These are phyloP conservation scores for Aurantiochytrium sp. DNA, from an alignment of 108 stramenopile genomes.

Conservation along the genomic window DNA sequence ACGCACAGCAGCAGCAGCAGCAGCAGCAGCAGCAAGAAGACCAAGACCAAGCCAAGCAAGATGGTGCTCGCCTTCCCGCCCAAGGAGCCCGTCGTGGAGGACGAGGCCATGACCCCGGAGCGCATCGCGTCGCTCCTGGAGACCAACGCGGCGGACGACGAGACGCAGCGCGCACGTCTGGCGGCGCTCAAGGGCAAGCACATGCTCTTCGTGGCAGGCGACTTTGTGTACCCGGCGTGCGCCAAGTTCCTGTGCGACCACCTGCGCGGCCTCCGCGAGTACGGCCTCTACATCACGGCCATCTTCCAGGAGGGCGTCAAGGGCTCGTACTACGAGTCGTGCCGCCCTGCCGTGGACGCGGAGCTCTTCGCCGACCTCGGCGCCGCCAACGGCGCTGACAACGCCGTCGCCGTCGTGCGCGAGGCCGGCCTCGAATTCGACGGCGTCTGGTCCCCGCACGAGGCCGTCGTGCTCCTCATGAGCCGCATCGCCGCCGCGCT, in stretches of 20 bases:
- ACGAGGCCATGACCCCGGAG: background rate
- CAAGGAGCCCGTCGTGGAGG: background rate
- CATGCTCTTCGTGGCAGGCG: background rate
- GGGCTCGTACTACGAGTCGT: background rate
- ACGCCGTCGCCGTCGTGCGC: background rate
- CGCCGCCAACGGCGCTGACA: conserved; percentile 22
- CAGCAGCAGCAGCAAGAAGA: too few relatives aligned
- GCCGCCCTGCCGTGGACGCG: background rate
- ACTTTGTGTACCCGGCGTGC: conserved; percentile 14
- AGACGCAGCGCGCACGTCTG: background rate
- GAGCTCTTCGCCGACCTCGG: background rate
- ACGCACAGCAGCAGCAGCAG: too few relatives aligned
- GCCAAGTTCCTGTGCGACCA: background rate
- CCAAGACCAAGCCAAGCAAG: background rate
- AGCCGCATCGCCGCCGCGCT: background rate
- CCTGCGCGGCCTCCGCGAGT: background rate
- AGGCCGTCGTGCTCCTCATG: conserved; percentile 20
- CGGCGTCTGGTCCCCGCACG: background rate
- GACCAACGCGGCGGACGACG: background rate
- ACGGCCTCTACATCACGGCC: background rate
- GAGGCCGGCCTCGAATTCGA: background rate
- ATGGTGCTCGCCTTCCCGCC: background rate
- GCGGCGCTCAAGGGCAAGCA: conserved; percentile 8
- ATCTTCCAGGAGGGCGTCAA: background rate
- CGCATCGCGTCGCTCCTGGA: background rate